Evolutionary conservation across 352 stramenopile genomes (phyloP), one percentile per base, ranked within the genome.

Genomic region (Phytophthora chlamydospora): DNA sequence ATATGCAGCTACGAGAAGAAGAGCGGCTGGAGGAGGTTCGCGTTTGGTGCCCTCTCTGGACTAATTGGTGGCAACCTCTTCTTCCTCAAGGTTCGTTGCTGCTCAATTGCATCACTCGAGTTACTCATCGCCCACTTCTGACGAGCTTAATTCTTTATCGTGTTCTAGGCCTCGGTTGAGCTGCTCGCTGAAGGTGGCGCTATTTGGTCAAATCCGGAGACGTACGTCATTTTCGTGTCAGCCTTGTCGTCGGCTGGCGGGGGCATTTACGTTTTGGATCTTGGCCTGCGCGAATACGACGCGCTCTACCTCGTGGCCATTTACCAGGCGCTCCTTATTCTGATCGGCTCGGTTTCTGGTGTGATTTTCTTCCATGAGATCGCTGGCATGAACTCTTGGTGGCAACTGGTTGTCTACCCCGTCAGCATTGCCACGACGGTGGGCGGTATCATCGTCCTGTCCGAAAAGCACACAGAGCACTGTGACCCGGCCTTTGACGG

Each of bases 361-460:
- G 85, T 95, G 39, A 89, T 95, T 49, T 95, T 95, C 64, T 95
- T 95, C 73, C 83, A 92, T 56, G 86, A 95, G 75, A 91, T 85
- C 56, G 66, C 78, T 2, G 86, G 80, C 44, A 95, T 95, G 81
- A 83, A 80, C 45, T 72, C 79, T 41, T 95, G 82, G 83, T 95
- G 85, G 85, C 85, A 95, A 63, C 64, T 77, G 38, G 58, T 80
- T 39, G 42, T 95, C 44, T 95, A 95, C 57, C 85, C 85, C 2
- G 47, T 88, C 34, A 90, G 80, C 56, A 93, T 95, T 61, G 58
- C 83, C 58, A 92, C 80, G 17, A 95, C 85, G 0, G 79, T 95
- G 58, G 78, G 79, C 2, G 85, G 85, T 14, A 87, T 95, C 43
- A 79, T 93, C 57, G 79, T 95, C 19, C 44, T 95, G 24, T 95